A percentile compares a stretch with the other conserved stretches of the same genome.
phyloP scores from a whole-genome alignment of 2,329 filamentous ascomycete genomes.

The Pseudogymnoascus sp. region DNA sequence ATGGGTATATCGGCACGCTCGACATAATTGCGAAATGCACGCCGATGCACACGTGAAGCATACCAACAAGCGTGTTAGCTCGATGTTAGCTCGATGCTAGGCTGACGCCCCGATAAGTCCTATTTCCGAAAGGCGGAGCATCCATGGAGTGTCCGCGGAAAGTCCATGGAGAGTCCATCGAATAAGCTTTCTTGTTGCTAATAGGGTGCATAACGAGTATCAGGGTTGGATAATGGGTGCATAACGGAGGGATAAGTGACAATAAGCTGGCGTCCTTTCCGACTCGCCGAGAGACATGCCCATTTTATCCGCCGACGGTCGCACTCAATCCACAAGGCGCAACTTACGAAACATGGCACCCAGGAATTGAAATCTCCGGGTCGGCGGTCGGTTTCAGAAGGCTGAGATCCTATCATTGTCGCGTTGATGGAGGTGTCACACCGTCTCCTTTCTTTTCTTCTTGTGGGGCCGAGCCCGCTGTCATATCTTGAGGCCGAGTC shows the following conservation, averaged over 20 bases:
- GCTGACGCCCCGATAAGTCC: neutral
- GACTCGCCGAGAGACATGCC: neutral
- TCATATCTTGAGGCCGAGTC: neutral
- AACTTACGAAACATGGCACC: neutral
- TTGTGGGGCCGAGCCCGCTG: neutral
- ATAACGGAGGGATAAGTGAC: neutral
- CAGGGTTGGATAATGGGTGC: neutral
- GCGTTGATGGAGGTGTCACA: neutral
- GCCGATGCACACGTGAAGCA: neutral
- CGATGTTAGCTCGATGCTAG: neutral
- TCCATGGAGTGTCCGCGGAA: neutral
- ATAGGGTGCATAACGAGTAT: neutral
- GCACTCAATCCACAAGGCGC: neutral
- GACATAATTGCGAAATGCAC: conserved; percentile 2
- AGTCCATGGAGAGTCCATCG: neutral
- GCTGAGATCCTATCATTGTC: neutral
- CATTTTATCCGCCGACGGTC: neutral
- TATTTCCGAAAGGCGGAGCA: neutral
- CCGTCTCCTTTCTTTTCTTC: neutral
- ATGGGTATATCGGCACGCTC: conserved; percentile 6
- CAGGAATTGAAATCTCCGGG: neutral
- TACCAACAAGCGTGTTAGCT: neutral
- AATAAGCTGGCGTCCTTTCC: neutral
- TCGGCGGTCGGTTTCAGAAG: neutral
- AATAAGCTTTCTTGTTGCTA: neutral